Conservation (phyloP, 208 protist species). For the Porcisia hertigi region DNA sequence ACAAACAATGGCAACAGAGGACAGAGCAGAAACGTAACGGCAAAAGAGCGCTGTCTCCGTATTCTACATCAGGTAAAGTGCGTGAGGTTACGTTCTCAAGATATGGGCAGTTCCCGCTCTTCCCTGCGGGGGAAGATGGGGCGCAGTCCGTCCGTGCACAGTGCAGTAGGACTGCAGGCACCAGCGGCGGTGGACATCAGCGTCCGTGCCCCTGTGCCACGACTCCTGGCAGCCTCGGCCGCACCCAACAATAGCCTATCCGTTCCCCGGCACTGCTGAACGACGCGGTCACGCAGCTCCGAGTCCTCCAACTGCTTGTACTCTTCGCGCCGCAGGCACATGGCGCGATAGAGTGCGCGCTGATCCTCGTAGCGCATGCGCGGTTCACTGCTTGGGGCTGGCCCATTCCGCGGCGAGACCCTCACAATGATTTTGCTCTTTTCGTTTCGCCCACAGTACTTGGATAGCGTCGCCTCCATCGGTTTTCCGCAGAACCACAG, state of each 20-base stretch:
- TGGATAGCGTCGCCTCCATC: slow-evolving; percentile 50
- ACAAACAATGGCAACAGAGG: slow-evolving; percentile 1
- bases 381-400: slow-evolving; percentile 70
- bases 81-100: neutral
- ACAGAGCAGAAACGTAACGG: neutral
- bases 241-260: slow-evolving; percentile 28
- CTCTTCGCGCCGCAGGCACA: slow-evolving; percentile 53
- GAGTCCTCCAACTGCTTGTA: slow-evolving; percentile 69
- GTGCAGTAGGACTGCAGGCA: neutral
- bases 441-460: slow-evolving; percentile 68
- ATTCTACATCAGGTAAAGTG: neutral
- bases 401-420: slow-evolving; percentile 51
- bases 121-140: slow-evolving; percentile 59
- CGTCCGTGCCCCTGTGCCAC: neutral
- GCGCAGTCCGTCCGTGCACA: slow-evolving; percentile 37
- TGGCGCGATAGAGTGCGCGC: slow-evolving; percentile 53
- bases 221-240: neutral
- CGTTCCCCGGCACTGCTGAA: slow-evolving; percentile 52
- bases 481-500: slow-evolving; percentile 84
- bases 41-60: neutral
- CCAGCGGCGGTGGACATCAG: neutral
- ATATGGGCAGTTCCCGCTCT: slow-evolving; percentile 42
- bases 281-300: slow-evolving; percentile 72
- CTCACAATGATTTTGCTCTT: slow-evolving; percentile 77
- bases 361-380: slow-evolving; percentile 85